Percentiles rank a stretch among this genome's conserved stretches.
phyloP scores from a whole-genome alignment of 2,329 filamentous ascomycete genomes.

The Colletotrichum orbiculare region DNA sequence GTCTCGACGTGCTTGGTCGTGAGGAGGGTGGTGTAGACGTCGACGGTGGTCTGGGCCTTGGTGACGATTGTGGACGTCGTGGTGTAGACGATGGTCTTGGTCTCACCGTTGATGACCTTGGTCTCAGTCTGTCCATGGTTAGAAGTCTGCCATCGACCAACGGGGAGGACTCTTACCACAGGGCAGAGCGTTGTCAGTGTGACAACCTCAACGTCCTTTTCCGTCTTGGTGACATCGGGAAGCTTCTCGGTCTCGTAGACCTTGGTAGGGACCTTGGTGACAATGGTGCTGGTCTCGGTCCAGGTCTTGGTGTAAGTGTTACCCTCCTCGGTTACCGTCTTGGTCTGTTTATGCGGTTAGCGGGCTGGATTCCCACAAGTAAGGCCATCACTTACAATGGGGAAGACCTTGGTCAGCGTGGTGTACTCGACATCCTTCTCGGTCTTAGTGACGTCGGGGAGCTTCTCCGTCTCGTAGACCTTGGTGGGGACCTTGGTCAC shows the following conservation, averaged over 20 bases:
- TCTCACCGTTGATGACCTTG: conserved; percentile 54
- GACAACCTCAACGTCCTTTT: conserved; percentile 44
- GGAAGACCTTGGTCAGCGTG: conserved; percentile 57
- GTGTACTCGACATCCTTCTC: conserved; percentile 51
- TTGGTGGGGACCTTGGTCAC: conserved; percentile 47
- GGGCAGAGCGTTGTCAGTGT: conserved; percentile 49
- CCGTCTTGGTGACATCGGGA: conserved; percentile 50
- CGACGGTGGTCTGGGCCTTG: conserved; percentile 44
- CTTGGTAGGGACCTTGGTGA: conserved; percentile 46
- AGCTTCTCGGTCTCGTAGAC: conserved; percentile 48
- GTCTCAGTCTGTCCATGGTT: conserved; percentile 48
- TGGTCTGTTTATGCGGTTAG: conserved; percentile 1
- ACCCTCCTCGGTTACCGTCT: conserved; percentile 28
- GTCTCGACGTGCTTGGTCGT: conserved; percentile 49
- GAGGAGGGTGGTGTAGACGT: conserved; percentile 47
- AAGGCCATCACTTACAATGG: conserved; percentile 40
- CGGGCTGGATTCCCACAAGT: background rate
- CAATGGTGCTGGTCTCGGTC: conserved; percentile 42
- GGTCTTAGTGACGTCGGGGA: conserved; percentile 51
- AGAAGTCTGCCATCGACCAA: background rate
- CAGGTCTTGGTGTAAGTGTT: conserved; percentile 38
- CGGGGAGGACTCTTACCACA: background rate
- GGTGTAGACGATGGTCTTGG: conserved; percentile 52
- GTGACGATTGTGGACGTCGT: conserved; percentile 50
- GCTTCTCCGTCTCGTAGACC: conserved; percentile 47